Base-by-base conservation (phyloP, 345 rosid species). In the Salix purpurea region DNA sequence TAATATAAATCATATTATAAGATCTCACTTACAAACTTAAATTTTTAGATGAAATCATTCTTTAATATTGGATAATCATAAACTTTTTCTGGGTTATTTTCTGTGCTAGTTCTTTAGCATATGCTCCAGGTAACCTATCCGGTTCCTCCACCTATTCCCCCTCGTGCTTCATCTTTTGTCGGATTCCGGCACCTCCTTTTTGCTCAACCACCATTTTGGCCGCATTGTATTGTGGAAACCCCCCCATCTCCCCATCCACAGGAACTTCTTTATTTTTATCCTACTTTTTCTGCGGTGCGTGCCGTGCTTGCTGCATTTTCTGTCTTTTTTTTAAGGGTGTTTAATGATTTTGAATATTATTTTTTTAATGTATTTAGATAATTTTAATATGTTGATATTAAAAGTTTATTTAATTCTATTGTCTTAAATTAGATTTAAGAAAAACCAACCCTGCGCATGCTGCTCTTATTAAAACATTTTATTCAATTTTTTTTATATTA, bases 41-140 rank as follows among this genome's bases (percentile, higher is more conserved):
- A 0, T 0, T 30, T 30, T 30, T 3, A 30, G 4, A 30, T 30
- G 0, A 30, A 4, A 30, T 30, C 3, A 3, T 30, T 30, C 0
- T 0, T 30, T 30, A 3, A 3, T 1, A 1, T 76, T 80, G 87
- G 88, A 90, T 88, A 88, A 87, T 85, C 84, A 84, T 82, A 7
- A 80, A 75, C 80, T 67, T 16, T 36, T 65, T 28, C 52, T 44
- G 16, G 67, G 14, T 44, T 12, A n/a, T 34, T 54, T 24, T 52
- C 61, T 62, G 16, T 62, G 39, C 76, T 82, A 56, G 70, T 39
- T 77, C 78, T 68, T 65, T 70, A 48, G 83, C 80, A 85, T 79
- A 79, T 82, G 72, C 83, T 79, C 71, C 68, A 70, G 26, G 30
- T 70, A 48, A 12, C 65, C 77, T 70, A 52, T 76, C 81, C 12